These are phyloP conservation scores for Tripterygium wilfordii DNA, from an alignment of 177 flowering plant species.

Conservation along the genomic window DNA sequence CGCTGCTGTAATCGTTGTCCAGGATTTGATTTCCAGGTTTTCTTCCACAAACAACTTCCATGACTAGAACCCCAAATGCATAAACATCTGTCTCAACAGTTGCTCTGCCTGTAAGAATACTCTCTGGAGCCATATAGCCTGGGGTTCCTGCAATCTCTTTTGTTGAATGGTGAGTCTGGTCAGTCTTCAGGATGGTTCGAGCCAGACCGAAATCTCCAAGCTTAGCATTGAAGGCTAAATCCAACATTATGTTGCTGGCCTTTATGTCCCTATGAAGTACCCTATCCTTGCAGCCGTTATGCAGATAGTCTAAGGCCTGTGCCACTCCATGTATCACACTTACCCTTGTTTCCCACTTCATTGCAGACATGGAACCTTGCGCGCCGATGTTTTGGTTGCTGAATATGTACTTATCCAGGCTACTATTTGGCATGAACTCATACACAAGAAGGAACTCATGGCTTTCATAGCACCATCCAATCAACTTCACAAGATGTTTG, in stretches of 20 bases:
- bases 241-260: constrained; percentile 62
- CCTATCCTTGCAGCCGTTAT: constrained; percentile 36
- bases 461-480: constrained; percentile 58
- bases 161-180: constrained; percentile 43
- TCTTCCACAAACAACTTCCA: constrained; percentile 46
- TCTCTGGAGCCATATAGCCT: constrained; percentile 71
- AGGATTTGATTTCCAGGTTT: constrained; percentile 19
- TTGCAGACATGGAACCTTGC: background rate
- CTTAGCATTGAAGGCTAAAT: constrained; percentile 35
- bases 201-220: constrained; percentile 67
- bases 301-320: constrained; percentile 51
- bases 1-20: constrained; percentile 11
- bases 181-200: constrained; percentile 27
- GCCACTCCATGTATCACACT: constrained; percentile 47
- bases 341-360: constrained; percentile 42
- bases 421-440: constrained; percentile 56
- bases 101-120: constrained; percentile 36
- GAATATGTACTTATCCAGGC: constrained; percentile 46
- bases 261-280: constrained; percentile 64
- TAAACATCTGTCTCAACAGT: constrained; percentile 52
- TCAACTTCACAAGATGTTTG: constrained; percentile 47
- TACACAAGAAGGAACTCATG: constrained; percentile 47
- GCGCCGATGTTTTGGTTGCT: background rate
- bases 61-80: constrained; percentile 47
- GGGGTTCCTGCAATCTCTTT: constrained; percentile 55